These are phyloP conservation scores for Tricladium varicosporioides DNA, from an alignment of 2,329 filamentous ascomycete species.

Conservation along the genomic window DNA sequence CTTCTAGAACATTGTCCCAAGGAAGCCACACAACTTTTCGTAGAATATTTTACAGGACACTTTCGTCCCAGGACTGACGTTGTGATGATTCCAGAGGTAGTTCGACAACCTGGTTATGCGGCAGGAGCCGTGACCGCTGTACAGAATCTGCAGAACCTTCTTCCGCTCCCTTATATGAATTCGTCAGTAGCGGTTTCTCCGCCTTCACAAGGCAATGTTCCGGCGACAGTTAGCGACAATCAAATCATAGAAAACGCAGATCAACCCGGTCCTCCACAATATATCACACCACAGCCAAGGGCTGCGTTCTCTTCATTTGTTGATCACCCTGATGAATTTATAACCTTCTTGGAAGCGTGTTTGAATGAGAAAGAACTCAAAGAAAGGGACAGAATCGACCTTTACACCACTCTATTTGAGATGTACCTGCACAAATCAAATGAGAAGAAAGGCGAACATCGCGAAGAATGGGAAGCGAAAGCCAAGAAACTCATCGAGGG, in stretches of 20 bases:
- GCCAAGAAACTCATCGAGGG: conserved; percentile 86
- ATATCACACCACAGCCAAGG: conserved; percentile 77
- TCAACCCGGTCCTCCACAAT: conserved; percentile 48
- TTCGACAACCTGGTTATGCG: conserved; percentile 30
- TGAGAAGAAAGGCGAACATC: conserved; percentile 67
- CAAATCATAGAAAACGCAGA: conserved; percentile 48
- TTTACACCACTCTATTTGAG: conserved; percentile 94
- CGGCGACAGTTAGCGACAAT: conserved; percentile 52
- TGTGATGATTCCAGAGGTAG: conserved; percentile 23
- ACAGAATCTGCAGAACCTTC: conserved; percentile 79
- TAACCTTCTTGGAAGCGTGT: conserved; percentile 87
- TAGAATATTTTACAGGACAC: conserved; percentile 88
- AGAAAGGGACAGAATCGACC: conserved; percentile 73
- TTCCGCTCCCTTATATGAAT: conserved; percentile 85
- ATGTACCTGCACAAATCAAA: conserved; percentile 94
- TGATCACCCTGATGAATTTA: conserved; percentile 88
- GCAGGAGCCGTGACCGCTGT: conserved; percentile 69
- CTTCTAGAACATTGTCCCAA: conserved; percentile 82
- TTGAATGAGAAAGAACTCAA: conserved; percentile 69
- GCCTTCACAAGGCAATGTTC: conserved; percentile 47
- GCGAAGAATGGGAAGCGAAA: conserved; percentile 83
- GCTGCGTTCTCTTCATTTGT: conserved; percentile 96
- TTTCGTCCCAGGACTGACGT: conserved; percentile 72
- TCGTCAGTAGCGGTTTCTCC: conserved; percentile 56
- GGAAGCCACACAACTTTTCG: conserved; percentile 82